These are phyloP conservation scores for Echinochloa phyllopogon DNA, from an alignment of 176 grass and related monocot genomes.

Conservation along the genomic window DNA sequence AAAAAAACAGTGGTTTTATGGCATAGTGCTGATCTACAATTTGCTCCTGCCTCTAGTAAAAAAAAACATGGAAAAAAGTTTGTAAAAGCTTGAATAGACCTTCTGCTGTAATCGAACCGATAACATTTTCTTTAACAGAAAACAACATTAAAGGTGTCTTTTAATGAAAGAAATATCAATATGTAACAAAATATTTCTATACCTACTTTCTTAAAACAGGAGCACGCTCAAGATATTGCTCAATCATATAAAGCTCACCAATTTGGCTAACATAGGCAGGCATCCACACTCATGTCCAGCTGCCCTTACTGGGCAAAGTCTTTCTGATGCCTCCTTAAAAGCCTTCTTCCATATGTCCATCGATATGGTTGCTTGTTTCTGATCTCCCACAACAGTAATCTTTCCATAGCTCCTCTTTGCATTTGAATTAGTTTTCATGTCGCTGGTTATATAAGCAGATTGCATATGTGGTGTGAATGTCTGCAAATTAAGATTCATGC, in stretches of 20 bases:
- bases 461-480: constrained; percentile 93
- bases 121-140: neutral
- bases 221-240: neutral
- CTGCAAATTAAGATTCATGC: constrained; percentile 49
- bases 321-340: constrained; percentile 89
- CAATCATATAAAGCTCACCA: constrained; percentile 61
- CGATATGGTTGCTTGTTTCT: constrained; percentile 72
- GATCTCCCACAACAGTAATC: constrained; percentile 57
- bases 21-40: neutral
- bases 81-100: neutral
- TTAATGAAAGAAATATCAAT: constrained; percentile 1
- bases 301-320: constrained; percentile 79
- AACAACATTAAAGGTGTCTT: neutral
- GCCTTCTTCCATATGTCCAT: constrained; percentile 94
- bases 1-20: neutral
- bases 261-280: constrained; percentile 72
- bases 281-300: constrained; percentile 94
- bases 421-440: constrained; percentile 48
- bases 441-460: constrained; percentile 51
- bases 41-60: neutral
- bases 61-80: neutral
- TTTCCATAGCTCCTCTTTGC: constrained; percentile 69
- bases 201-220: constrained; percentile 31
- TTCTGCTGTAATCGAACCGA: constrained; percentile 3
- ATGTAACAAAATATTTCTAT: constrained; percentile 14